These are phyloP conservation scores for Neofusicoccum laricinum DNA, from an alignment of 2,329 filamentous ascomycete genomes.

Conservation along the genomic window DNA sequence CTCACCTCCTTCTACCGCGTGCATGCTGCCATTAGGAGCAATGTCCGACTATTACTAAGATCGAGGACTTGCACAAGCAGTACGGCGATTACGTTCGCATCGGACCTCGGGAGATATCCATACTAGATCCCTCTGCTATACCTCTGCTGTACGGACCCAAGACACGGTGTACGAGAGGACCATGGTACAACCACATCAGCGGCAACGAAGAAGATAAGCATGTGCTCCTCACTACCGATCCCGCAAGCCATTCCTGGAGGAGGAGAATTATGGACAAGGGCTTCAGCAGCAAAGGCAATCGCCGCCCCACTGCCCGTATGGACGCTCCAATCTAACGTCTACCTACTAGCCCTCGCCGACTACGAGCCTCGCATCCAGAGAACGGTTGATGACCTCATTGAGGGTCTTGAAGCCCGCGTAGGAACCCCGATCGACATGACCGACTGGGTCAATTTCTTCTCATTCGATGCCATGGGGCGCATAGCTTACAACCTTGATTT, in stretches of 20 bases:
- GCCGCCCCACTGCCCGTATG: too few species aligned
- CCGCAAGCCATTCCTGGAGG: constrained; percentile 23
- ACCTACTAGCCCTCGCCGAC: not conserved
- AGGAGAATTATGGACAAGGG: constrained; percentile 32
- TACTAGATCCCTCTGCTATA: constrained; percentile 25
- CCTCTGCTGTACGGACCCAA: constrained; percentile 26
- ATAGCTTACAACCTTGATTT: constrained; percentile 43
- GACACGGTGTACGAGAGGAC: constrained; percentile 34
- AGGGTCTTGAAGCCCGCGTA: constrained; percentile 25
- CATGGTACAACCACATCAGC: constrained; percentile 25
- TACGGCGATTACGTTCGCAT: constrained; percentile 16
- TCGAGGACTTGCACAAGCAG: not conserved
- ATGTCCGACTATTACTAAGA: constrained; percentile 6
- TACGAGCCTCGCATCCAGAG: constrained; percentile 35
- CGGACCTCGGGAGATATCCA: constrained; percentile 25
- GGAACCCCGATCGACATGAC: constrained; percentile 26
- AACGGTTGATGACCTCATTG: constrained; percentile 27
- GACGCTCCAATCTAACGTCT: not conserved
- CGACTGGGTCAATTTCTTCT: constrained; percentile 39
- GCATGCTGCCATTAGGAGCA: not conserved
- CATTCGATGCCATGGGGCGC: constrained; percentile 51
- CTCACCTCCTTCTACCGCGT: constrained; percentile 6
- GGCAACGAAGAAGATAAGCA: constrained; percentile 23
- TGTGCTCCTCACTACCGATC: constrained; percentile 23
- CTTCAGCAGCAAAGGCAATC: constrained; percentile 25